phyloP scores from a whole-genome alignment of 1,284 basidiomycete genomes.

The Ustilago shanxiensis region DNA sequence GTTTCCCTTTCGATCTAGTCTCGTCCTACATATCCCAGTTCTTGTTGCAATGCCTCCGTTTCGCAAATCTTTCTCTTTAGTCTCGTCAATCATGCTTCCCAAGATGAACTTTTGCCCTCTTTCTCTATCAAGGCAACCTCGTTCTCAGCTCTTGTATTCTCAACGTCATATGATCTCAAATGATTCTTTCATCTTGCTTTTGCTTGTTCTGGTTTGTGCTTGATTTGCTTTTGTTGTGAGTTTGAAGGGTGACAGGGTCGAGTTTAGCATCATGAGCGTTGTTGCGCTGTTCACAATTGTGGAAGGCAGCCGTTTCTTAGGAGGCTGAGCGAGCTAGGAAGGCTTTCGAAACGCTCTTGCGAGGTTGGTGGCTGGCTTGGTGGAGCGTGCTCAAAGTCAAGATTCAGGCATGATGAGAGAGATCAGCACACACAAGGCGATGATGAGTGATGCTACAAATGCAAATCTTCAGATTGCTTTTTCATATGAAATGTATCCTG shows the following conservation, averaged over 20 bases:
- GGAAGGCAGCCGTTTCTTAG: no score
- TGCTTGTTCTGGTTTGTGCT: neutral
- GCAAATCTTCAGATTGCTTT: neutral
- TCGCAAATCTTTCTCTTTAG: constrained; percentile 7
- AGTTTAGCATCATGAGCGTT: no score
- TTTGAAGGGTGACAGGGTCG: no score
- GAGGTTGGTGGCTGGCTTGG: no score
- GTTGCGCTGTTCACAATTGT: no score
- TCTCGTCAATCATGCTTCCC: neutral
- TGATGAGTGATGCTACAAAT: neutral
- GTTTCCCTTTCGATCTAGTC: constrained; percentile 14
- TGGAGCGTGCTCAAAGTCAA: no score
- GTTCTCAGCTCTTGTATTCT: constrained; percentile 9
- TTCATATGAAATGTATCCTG: neutral
- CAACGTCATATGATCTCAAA: neutral
- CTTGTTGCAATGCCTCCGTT: constrained; percentile 1
- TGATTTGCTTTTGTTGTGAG: neutral
- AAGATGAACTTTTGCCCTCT: neutral
- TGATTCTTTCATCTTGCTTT: neutral
- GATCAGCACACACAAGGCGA: neutral
- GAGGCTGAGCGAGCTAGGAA: no score
- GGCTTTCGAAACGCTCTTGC: no score
- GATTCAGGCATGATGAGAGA: no score
- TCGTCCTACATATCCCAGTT: neutral
- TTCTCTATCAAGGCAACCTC: neutral